Base-by-base conservation (phyloP, 2,329 filamentous ascomycete genomes). In the Exophiala oligosperma region DNA sequence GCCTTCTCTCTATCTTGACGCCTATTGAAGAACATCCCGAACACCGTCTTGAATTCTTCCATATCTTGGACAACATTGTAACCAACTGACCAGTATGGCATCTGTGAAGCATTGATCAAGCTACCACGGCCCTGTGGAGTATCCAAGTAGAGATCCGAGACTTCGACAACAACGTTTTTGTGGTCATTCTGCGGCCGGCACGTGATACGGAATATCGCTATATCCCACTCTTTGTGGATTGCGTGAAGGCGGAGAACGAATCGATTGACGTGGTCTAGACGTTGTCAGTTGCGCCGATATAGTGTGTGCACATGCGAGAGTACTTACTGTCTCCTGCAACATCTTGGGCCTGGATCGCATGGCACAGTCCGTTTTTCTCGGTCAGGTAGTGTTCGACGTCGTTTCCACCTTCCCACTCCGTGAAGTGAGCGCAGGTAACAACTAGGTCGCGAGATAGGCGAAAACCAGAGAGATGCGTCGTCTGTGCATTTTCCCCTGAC, bases 131-230 rank as follows among this genome's bases (percentile, higher is more conserved):
- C 53, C 53, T 44, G 46, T 23, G 23, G 46, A 35, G 47, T 32
- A 14, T 24, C 26, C 41, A 50, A 50, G 29, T 50, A 32, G 46
- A 56, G 24, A n/a, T 56, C 53, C 35, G 50, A 35, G 23, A 37
- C 37, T 37, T 50, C 12, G 26, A 56, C 14, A 32, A 56, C 24
- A n/a, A 3, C 8, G 12, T 43, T 35, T n/a, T 23, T 14, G 26
- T 24, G 28, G 46, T 56, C 32, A 7, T 50, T 29, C 32, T 8
- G 24, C 1, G 53, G 53, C 53, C 53, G 44, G 12, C 44, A 11
- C 14, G 53, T 49, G 53, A 56, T 41, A n/a, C 53, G 53, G 43
- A 56, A 56, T 26, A 56, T 47, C 21, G 53, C 53, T 24, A 49
- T 50, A 35, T 56, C 53, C 35, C 53, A 56, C 4, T 12, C 46